Percentiles rank a stretch among this genome's conserved stretches.
Conservation (phyloP, 2,329 filamentous ascomycete species). For the Amylocarpus encephaloides region DNA sequence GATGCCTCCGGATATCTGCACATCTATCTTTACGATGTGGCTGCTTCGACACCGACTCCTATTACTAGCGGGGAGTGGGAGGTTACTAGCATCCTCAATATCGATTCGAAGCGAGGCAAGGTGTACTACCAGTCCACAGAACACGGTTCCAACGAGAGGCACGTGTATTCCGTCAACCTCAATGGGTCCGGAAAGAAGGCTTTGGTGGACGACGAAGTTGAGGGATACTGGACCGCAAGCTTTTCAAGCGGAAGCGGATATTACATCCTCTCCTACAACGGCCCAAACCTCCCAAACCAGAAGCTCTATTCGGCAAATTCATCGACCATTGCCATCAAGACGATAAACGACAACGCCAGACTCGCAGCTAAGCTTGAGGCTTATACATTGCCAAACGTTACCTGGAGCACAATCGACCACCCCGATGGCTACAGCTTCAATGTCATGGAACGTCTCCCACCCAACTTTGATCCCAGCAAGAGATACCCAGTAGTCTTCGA, state of each 20-base stretch:
- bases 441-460: slow-evolving; percentile 58
- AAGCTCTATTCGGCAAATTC: slow-evolving; percentile 56
- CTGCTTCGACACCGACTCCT: slow-evolving; percentile 46
- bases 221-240: slow-evolving; percentile 57
- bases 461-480: slow-evolving; percentile 55
- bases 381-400: slow-evolving; percentile 58
- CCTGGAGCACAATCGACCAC: slow-evolving; percentile 54
- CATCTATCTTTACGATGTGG: slow-evolving; percentile 56
- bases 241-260: slow-evolving; percentile 48
- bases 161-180: slow-evolving; percentile 61
- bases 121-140: slow-evolving; percentile 62
- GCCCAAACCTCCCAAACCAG: slow-evolving; percentile 64
- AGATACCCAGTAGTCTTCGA: slow-evolving; percentile 63
- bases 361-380: slow-evolving; percentile 49
- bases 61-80: slow-evolving; percentile 59
- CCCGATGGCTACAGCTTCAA: slow-evolving; percentile 56
- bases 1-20: slow-evolving; percentile 61
- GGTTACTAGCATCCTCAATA: slow-evolving; percentile 51
- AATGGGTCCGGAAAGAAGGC: slow-evolving; percentile 46
- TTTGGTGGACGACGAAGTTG: slow-evolving; percentile 54
- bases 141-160: slow-evolving; percentile 59
- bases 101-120: slow-evolving; percentile 49
- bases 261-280: slow-evolving; percentile 59
- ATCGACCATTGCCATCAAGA: slow-evolving; percentile 46
- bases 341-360: slow-evolving; percentile 53